Conservation (phyloP, 2,329 filamentous ascomycete species). For the Ceratocystis albifundus region DNA sequence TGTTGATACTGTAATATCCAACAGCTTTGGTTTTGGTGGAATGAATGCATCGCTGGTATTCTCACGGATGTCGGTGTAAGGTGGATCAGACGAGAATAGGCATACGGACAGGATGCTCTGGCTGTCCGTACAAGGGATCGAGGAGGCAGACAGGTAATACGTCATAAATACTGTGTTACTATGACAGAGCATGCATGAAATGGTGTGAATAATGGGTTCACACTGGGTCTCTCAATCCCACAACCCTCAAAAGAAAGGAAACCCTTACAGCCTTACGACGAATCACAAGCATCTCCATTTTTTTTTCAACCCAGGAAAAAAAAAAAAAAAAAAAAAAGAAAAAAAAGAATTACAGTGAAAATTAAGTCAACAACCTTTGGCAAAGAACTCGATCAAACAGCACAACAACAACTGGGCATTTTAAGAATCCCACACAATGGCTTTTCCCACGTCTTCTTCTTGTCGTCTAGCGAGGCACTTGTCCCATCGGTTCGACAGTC, state of each 20-base stretch:
- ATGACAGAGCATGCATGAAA: background rate
- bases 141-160: background rate
- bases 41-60: constrained; percentile 90
- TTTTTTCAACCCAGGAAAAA: background rate
- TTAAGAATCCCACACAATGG: constrained; percentile 6
- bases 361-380: background rate
- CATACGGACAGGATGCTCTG: background rate
- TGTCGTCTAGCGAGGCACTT: background rate
- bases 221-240: constrained; percentile 19
- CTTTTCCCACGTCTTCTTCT: constrained; percentile 2
- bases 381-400: background rate
- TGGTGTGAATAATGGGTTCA: background rate
- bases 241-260: constrained; percentile 14
- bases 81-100: background rate
- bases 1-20: constrained; percentile 69
- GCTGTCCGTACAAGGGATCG: background rate
- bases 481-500: background rate
- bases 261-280: constrained; percentile 19
- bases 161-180: too few relatives aligned
- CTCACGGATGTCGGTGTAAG: constrained; percentile 28
- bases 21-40: constrained; percentile 96
- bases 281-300: constrained; percentile 12
- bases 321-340: background rate
- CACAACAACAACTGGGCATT: background rate
- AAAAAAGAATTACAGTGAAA: background rate